Conservation (phyloP, 331 rosid species). For the Malus hybrid region DNA sequence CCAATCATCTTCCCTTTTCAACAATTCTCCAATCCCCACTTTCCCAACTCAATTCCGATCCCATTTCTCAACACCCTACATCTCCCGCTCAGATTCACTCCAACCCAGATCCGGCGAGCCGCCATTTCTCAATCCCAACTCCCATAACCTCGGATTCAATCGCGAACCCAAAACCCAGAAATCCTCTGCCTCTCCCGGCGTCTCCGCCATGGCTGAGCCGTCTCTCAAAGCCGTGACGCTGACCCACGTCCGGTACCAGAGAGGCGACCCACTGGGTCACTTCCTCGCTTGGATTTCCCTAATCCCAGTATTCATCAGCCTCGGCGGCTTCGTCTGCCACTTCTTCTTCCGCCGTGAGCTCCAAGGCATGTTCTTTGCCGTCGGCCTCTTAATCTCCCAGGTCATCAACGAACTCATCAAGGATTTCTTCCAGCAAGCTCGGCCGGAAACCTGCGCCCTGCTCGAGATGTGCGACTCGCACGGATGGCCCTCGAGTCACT, state of each 20-base stretch:
- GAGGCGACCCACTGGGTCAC: slow-evolving; percentile 44
- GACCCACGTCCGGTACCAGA: slow-evolving; percentile 40
- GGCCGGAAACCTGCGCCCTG: slow-evolving; percentile 67
- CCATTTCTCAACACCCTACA: neutral
- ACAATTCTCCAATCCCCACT: too few relatives aligned
- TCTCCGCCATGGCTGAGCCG: slow-evolving; percentile 3
- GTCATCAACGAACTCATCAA: slow-evolving; percentile 72
- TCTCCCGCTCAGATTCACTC: neutral
- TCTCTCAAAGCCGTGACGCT: slow-evolving; percentile 39
- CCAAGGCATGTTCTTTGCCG: slow-evolving; percentile 72
- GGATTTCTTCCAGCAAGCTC: slow-evolving; percentile 62
- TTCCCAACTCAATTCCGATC: neutral
- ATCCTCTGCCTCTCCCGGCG: neutral
- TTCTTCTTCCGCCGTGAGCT: slow-evolving; percentile 93
- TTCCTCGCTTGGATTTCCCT: slow-evolving; percentile 49
- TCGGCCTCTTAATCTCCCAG: slow-evolving; percentile 67
- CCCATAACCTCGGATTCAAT: neutral
- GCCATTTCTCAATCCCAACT: neutral
- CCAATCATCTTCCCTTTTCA: too few relatives aligned
- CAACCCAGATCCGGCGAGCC: neutral
- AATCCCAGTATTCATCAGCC: slow-evolving; percentile 61
- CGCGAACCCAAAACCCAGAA: neutral
- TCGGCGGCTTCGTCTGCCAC: slow-evolving; percentile 87
- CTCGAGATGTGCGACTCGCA: slow-evolving; percentile 90
- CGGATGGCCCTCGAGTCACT: slow-evolving; percentile 94